Evolutionary conservation across 2,329 filamentous ascomycete species (phyloP).

Genomic region (Aspergillus transmontanensis): DNA sequence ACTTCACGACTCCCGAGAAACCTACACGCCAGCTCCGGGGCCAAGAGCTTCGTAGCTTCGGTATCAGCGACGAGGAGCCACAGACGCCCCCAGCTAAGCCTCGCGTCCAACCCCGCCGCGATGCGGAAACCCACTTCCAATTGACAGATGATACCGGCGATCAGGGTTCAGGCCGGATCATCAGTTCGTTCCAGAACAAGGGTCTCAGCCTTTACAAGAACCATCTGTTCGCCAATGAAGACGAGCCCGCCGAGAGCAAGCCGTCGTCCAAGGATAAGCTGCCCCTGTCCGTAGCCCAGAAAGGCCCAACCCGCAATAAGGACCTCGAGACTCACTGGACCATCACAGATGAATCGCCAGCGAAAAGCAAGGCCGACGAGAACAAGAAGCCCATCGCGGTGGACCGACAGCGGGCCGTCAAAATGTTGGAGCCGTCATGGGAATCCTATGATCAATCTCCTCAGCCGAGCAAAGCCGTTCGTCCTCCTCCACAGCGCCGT

Average conservation of each 20-base stretch:
- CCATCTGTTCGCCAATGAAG: slow-evolving; percentile 67
- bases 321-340: slow-evolving; percentile 78
- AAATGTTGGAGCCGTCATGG: slow-evolving; percentile 70
- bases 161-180: slow-evolving; percentile 41
- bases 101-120: slow-evolving; percentile 70
- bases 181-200: slow-evolving; percentile 63
- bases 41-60: slow-evolving; percentile 73
- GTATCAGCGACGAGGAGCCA: slow-evolving; percentile 71
- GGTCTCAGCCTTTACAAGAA: slow-evolving; percentile 76
- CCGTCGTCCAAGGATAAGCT: slow-evolving; percentile 28
- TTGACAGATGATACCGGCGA: slow-evolving; percentile 72
- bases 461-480: slow-evolving; percentile 30
- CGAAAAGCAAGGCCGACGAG: slow-evolving; percentile 39
- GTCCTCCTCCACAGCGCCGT: slow-evolving; percentile 28
- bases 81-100: slow-evolving; percentile 52
- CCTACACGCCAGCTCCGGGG: slow-evolving; percentile 63
- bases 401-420: slow-evolving; percentile 68
- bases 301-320: slow-evolving; percentile 72
- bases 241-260: slow-evolving; percentile 29
- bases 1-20: slow-evolving; percentile 84
- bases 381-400: slow-evolving; percentile 54
- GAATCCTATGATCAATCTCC: slow-evolving; percentile 44
- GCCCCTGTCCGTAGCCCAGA: slow-evolving; percentile 69
- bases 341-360: slow-evolving; percentile 62
- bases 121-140: slow-evolving; percentile 81